These are phyloP conservation scores for Chamaecyparis obtusa DNA, from an alignment of 75 land plant genomes.

Conservation along the genomic window DNA sequence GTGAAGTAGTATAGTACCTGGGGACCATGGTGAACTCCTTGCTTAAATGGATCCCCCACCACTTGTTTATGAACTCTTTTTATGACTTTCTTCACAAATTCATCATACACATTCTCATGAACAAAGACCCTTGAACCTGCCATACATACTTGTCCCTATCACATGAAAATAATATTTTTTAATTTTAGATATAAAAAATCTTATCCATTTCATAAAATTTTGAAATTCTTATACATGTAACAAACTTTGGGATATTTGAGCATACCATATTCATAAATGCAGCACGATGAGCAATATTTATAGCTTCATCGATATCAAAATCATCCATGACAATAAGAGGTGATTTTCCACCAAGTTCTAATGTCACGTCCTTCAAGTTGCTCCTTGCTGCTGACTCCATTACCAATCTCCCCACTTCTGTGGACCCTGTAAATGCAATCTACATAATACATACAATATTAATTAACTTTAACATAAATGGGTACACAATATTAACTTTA, in stretches of 20 bases:
- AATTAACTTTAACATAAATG: background rate
- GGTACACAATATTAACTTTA: background rate
- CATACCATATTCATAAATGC: conserved; percentile 23
- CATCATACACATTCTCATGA: conserved; percentile 27
- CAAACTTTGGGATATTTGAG: background rate
- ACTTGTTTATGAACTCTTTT: conserved; percentile 13
- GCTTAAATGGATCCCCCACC: conserved; percentile 28
- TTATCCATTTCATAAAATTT: too few relatives aligned
- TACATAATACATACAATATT: background rate
- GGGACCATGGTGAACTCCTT: conserved; percentile 33
- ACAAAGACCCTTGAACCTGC: conserved; percentile 33
- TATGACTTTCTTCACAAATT: conserved; percentile 20
- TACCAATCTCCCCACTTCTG: conserved; percentile 27
- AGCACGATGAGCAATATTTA: conserved; percentile 21
- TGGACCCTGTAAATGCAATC: conserved; percentile 36
- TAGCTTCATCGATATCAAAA: conserved; percentile 31
- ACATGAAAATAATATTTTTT: background rate
- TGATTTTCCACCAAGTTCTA: conserved; percentile 40
- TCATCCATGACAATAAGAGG: conserved; percentile 28
- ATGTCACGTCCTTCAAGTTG: conserved; percentile 32
- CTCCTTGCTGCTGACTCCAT: conserved; percentile 33
- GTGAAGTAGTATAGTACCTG: conserved; percentile 12
- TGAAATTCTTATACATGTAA: too few relatives aligned
- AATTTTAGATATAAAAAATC: too few relatives aligned
- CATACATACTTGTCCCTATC: conserved; percentile 33